Base-by-base conservation (phyloP, 129 eudicot genomes). In the Artemisia tridentata region DNA sequence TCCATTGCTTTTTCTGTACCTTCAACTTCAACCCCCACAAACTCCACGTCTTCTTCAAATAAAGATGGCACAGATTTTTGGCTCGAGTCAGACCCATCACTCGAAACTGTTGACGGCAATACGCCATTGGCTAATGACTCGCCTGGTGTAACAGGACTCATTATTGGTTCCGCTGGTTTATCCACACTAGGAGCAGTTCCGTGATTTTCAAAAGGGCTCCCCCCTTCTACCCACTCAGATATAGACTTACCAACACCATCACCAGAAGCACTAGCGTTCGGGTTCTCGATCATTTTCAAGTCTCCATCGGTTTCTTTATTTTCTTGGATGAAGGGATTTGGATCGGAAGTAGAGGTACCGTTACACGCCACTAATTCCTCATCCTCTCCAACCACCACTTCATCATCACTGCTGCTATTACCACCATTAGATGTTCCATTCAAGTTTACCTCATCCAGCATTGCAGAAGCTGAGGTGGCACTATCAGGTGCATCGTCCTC, bases 41-140 rank as follows among this genome's bases (percentile, higher is more conserved):
- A 92, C 83, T 92, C 98, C 63, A 89, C 95, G 69, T 89, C 98
- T 69, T 92, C 96, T 78, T 92, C 92, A 68, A 92, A 92, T 86
- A 86, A 85, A 43, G 96, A 86, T 20, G 84, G 86, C 65, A 31
- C 57, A 14, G 76, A 72, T 51, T 72, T 71, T 46, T 72, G 76
- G 64, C 67, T 58, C 47, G 18, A 6, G 16, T 59, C 68, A 8
- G 49, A 69, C 34, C 15, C 46, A 11, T 63, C 71, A 65, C 65
- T 65, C 25, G 72, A 27, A 17, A 29, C 43, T 34, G 50, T 49
- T 10, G 50, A 63, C 0, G 68, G 55, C 45, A 52, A 46, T 25
- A 74, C 66, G 23, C 92, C 91, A 68, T 88, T 88, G 73, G 50
- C 47, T 68, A 52, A 52, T 2, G 63, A 68, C 68, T 78, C 92